Evolutionary conservation across 2,329 filamentous ascomycete genomes (phyloP), one percentile per base, ranked within the genome.

Genomic region (Ascochyta rabiei): DNA sequence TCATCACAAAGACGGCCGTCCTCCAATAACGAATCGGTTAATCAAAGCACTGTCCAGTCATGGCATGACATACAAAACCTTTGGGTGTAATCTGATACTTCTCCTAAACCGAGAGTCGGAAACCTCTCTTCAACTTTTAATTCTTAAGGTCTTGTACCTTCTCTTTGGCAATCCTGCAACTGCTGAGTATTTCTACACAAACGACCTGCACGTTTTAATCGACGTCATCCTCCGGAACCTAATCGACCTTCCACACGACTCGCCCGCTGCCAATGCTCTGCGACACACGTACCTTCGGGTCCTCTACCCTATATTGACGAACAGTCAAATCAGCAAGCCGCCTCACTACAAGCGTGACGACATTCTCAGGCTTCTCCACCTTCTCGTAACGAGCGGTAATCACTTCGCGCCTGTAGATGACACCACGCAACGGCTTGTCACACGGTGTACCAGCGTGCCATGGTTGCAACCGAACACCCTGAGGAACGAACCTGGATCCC

Each of bases 141-240:
- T 98, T 56, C 82, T 99, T 37, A 99, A 99, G 76, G 85, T 97
- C 4, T 81, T 99, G 24, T 99, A 98, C 76, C 85, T 99, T 31
- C 83, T 99, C 9, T 99, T 99, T 76, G 96, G 93, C 4, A 98
- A 91, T 9, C 86, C 86, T 52, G 85, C 89, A 15, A 99, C 95
- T 0, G 91, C 95, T 74, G 95, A 99, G 77, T 99, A 98, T 76
- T 99, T 99, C 72, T 99, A 98, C 76, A 97, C 92, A 24, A 99
- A 99, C 72, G 95, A 99, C 70, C 82, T 99, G 26, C 90, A 91
- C 54, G 95, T 99, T 4, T 84, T 99, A 15, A 83, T 98, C 41
- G 95, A 99, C 70, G 95, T 99, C 61, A 92, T 99, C 54, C 91
- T 99, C 57, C 90, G 95, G 38, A 99, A 99, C 69, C 81, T 99